These are phyloP conservation scores for Fusarium liriodendri DNA, from an alignment of 2,329 filamentous ascomycete species.

Conservation along the genomic window DNA sequence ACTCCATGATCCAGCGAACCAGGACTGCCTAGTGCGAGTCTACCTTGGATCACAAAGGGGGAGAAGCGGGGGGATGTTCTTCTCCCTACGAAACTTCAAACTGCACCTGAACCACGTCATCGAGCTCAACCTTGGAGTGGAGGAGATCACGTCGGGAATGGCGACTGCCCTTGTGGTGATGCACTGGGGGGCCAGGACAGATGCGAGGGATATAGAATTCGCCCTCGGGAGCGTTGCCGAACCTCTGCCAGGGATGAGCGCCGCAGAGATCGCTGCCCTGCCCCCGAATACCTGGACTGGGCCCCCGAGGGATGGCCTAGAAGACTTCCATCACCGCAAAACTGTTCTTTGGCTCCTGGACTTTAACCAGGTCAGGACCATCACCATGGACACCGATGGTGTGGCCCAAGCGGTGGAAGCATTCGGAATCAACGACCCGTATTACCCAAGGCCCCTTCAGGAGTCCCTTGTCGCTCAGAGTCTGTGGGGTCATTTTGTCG, in stretches of 20 bases:
- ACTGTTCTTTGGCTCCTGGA: conserved; percentile 46
- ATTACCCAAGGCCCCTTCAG: conserved; percentile 32
- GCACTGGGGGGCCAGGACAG: conserved; percentile 46
- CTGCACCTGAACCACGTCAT: conserved; percentile 47
- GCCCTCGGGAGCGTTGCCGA: conserved; percentile 40
- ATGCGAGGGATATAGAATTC: conserved; percentile 49
- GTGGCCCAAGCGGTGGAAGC: conserved; percentile 36
- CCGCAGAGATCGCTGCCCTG: not conserved
- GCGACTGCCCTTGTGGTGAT: conserved; percentile 44
- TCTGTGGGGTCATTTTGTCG: not conserved
- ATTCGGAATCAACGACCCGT: conserved; percentile 36
- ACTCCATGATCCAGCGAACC: conserved; percentile 23
- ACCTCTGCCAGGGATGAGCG: not conserved
- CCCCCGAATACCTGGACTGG: not conserved
- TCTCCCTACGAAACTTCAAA: conserved; percentile 48
- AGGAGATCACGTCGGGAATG: conserved; percentile 31
- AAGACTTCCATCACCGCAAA: conserved; percentile 22
- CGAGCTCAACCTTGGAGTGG: conserved; percentile 36
- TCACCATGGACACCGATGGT: conserved; percentile 35
- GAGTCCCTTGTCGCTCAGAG: not conserved
- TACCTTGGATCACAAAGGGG: conserved; percentile 32
- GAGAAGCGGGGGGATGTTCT: conserved; percentile 22
- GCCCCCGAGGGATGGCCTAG: not conserved
- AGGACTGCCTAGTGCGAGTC: conserved; percentile 35
- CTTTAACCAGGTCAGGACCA: conserved; percentile 44